Evolutionary conservation across 768 basidiomycete genomes (phyloP).

Genomic region (Holtermannia corniformis): DNA sequence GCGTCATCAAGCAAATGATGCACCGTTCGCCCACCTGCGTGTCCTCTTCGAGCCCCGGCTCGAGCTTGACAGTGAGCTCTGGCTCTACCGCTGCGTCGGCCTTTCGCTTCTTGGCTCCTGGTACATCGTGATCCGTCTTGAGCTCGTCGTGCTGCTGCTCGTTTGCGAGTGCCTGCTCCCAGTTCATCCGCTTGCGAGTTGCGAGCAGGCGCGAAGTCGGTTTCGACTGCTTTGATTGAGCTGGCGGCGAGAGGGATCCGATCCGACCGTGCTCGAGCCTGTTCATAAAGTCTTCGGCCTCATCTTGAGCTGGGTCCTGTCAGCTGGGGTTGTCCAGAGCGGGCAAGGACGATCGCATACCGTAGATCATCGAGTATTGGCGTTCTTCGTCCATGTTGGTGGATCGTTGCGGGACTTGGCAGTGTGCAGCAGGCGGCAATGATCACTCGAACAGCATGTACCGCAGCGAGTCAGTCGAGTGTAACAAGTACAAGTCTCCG

Average conservation of each 20-base stretch:
- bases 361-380: neutral
- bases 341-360: no score
- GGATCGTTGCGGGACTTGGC: neutral
- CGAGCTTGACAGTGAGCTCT: no score
- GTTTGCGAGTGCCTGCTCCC: constrained; percentile 20
- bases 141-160: no score
- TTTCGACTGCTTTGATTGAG: neutral
- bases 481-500: neutral
- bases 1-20: constrained; percentile 71
- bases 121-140: no score
- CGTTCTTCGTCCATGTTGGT: neutral
- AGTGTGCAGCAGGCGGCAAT: neutral
- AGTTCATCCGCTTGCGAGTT: constrained; percentile 29
- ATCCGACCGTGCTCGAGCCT: neutral
- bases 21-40: constrained; percentile 56
- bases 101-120: no score
- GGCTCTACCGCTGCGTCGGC: no score
- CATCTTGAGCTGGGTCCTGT: neutral
- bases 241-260: neutral
- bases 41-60: constrained; percentile 18
- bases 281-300: neutral
- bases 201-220: constrained; percentile 7
- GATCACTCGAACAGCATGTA: no score
- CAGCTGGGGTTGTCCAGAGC: neutral
- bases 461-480: no score